Percentiles rank a stretch among this genome's conserved stretches.
phyloP scores from a whole-genome alignment of 2,329 filamentous ascomycete species.

The Exophiala lecanii-corni region DNA sequence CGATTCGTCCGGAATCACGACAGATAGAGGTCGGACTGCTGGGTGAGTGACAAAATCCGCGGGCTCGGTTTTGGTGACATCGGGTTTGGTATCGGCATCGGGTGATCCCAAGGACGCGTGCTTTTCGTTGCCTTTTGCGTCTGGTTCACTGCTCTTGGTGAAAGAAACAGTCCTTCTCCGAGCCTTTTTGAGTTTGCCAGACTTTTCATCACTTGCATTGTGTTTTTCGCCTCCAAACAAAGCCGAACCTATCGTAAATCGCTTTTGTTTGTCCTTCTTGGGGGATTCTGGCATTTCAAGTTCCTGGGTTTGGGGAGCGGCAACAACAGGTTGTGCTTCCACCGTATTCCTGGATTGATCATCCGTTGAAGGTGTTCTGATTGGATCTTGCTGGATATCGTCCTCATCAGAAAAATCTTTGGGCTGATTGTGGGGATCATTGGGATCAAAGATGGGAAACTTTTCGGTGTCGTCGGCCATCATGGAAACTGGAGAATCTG shows the following conservation, averaged over 20 bases:
- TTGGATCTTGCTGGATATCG: neutral
- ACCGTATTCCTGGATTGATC: neutral
- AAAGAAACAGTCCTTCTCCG: conserved; percentile 17
- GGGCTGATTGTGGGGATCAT: conserved; percentile 23
- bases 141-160: conserved; percentile 2
- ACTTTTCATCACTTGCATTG: conserved; percentile 4
- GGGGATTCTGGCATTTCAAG: conserved; percentile 6
- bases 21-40: conserved; percentile 19
- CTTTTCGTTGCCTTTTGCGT: neutral
- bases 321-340: neutral
- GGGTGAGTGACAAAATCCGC: conserved; percentile 17
- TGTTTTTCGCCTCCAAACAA: conserved; percentile 16
- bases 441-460: conserved; percentile 15
- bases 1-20: conserved; percentile 14
- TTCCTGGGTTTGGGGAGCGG: neutral
- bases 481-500: conserved; percentile 25
- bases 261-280: conserved; percentile 18
- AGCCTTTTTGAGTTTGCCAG: conserved; percentile 13
- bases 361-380: too few species aligned
- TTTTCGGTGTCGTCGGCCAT: conserved; percentile 15
- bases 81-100: neutral
- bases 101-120: neutral
- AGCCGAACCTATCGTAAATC: conserved; percentile 15
- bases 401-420: conserved; percentile 15
- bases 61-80: conserved; percentile 9